Conservation (phyloP, 1,284 basidiomycete species). For the Pascua sp. region DNA sequence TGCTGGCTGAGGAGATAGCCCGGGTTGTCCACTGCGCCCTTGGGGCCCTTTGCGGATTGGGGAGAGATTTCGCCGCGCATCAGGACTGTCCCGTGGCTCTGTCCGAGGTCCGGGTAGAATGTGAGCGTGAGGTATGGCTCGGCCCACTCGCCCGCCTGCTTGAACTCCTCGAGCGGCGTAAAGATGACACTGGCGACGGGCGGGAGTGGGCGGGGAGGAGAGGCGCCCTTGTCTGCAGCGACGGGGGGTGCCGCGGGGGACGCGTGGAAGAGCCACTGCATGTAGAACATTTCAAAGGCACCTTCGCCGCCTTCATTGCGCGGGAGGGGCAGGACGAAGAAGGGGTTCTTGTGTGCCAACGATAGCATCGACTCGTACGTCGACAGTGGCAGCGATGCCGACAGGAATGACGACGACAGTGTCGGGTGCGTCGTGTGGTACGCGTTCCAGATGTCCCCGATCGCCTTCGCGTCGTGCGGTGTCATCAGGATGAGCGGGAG, state of each 20-base stretch:
- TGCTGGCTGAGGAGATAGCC: slow-evolving; percentile 66
- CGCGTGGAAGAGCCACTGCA: slow-evolving; percentile 79
- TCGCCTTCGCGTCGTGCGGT: slow-evolving; percentile 67
- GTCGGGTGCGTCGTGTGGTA: slow-evolving; percentile 77
- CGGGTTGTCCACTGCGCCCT: slow-evolving; percentile 31
- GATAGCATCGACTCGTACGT: slow-evolving; percentile 69
- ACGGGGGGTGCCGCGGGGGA: slow-evolving; percentile 53
- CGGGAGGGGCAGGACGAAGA: slow-evolving; percentile 75
- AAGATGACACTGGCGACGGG: slow-evolving; percentile 66
- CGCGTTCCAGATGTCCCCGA: slow-evolving; percentile 79
- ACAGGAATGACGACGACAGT: slow-evolving; percentile 75
- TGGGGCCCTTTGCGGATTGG: slow-evolving; percentile 30
- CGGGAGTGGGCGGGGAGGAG: slow-evolving; percentile 41
- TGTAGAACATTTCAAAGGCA: slow-evolving; percentile 78
- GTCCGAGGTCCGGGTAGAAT: slow-evolving; percentile 82
- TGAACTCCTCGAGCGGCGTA: slow-evolving; percentile 93
- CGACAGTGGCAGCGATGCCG: slow-evolving; percentile 68
- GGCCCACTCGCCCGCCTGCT: slow-evolving; percentile 77
- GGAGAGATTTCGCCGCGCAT: slow-evolving; percentile 90
- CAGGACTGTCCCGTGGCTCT: slow-evolving; percentile 76
- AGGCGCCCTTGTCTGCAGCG: neutral
- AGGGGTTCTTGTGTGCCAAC: slow-evolving; percentile 63
- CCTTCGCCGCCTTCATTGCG: slow-evolving; percentile 47
- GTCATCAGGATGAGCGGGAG: slow-evolving; percentile 64
- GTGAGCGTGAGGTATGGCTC: slow-evolving; percentile 88